phyloP scores from a whole-genome alignment of 2,329 filamentous ascomycete genomes.

The Cladosporium sp. region DNA sequence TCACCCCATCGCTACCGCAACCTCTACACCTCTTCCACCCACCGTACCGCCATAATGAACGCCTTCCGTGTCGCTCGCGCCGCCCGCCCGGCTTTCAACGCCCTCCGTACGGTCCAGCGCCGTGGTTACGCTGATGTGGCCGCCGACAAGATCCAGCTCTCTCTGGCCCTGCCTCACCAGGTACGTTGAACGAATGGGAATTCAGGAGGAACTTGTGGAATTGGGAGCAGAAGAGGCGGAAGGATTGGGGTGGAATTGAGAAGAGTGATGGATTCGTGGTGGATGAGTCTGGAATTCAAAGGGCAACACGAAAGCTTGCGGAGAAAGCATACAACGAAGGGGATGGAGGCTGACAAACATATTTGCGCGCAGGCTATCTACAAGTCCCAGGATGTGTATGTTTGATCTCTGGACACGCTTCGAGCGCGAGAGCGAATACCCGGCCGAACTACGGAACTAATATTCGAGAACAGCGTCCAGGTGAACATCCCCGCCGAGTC shows the following conservation, averaged over 20 bases:
- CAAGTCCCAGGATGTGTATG: slow-evolving; percentile 68
- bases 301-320: neutral
- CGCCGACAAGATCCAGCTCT: slow-evolving; percentile 80
- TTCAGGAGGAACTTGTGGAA: neutral
- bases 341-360: slow-evolving; percentile 20
- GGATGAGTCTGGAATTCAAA: neutral
- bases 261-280: neutral
- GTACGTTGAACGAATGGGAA: slow-evolving; percentile 55
- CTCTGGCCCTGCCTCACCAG: slow-evolving; percentile 95
- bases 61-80: slow-evolving; percentile 86
- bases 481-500: slow-evolving; percentile 98
- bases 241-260: neutral
- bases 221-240: neutral
- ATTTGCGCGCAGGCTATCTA: slow-evolving; percentile 56
- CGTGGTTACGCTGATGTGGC: slow-evolving; percentile 72
- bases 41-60: slow-evolving; percentile 65
- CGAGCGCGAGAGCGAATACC: slow-evolving; percentile 14
- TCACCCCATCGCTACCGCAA: slow-evolving; percentile 7
- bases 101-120: slow-evolving; percentile 66
- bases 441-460: slow-evolving; percentile 19
- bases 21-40: slow-evolving; percentile 9
- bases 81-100: slow-evolving; percentile 72
- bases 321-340: neutral
- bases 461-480: slow-evolving; percentile 65
- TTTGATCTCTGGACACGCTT: slow-evolving; percentile 24